Percentiles rank a stretch among this genome's conserved stretches.
Evolutionary conservation across 2,329 filamentous ascomycete species (phyloP).

Genomic region (Aspergillus pseudoglaucus): DNA sequence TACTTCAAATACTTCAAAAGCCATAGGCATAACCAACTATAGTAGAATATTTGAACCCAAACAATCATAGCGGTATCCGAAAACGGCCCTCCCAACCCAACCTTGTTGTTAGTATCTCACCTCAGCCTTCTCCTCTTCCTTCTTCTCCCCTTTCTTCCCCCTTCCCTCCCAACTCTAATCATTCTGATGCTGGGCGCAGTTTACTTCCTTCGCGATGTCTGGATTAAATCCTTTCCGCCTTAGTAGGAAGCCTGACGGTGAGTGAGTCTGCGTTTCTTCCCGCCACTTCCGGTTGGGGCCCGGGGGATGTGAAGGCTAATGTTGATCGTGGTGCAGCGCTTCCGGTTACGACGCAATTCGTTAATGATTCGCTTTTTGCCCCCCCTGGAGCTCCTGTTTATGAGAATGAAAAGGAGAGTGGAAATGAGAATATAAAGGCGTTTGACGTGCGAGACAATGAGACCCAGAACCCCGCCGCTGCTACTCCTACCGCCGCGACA

Average conservation of each 20-base stretch:
- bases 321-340: too few species aligned
- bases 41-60: not conserved
- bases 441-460: too few species aligned
- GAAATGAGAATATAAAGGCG: too few species aligned
- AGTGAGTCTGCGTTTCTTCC: constrained; percentile 11
- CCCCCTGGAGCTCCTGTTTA: too few species aligned
- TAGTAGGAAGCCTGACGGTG: constrained; percentile 31
- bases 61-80: not conserved
- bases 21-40: not conserved
- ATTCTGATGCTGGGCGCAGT: constrained; percentile 26
- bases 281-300: not conserved
- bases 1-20: too few species aligned
- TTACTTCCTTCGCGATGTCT: constrained; percentile 35
- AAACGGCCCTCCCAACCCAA: not conserved
- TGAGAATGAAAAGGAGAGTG: too few species aligned
- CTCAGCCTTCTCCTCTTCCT: constrained; percentile 3
- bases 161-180: constrained; percentile 5
- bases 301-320: too few species aligned
- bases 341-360: too few species aligned
- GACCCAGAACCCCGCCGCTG: too few species aligned
- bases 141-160: constrained; percentile 8
- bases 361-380: too few species aligned
- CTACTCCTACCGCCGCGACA: constrained; percentile 9
- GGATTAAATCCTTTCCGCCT: constrained; percentile 47
- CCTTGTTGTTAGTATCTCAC: not conserved